Evolutionary conservation across 345 rosid species (phyloP), one percentile per base, ranked within the genome.

Genomic region (Citrus sinensis): DNA sequence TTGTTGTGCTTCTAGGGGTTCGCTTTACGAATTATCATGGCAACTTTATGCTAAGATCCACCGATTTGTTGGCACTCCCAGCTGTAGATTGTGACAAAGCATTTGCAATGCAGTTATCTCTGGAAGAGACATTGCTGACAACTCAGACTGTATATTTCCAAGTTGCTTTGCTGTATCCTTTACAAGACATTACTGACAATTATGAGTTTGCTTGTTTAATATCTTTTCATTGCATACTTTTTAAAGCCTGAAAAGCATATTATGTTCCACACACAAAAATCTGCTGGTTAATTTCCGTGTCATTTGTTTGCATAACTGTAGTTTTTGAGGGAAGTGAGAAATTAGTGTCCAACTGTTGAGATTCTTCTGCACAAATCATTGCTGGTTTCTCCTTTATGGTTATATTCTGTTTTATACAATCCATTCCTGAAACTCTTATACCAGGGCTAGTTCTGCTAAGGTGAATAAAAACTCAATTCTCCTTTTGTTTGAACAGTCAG

Each of bases 91-190:
- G 99, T 83, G 99, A 97, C 82, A 97, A 97, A 88, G 99, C 98
- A 80, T 97, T 91, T 86, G 99, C 94, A 35, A 90, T 93, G 98
- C 97, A 94, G 86, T 85, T 94, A 67, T 83, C 93, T 75, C 91
- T 94, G 42, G 99, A 97, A 83, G 99, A 97, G 84, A 88, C 99
- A n/a, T 82, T 97, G 79, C 89, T 97, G 78, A 93, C 94, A 59
- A 93, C 87, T 76, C 97, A 83, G 80, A 93, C 92, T n/a, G 94
- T 94, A 65, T 97, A 91, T 84, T 97, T 97, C 85, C 99, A 97
- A 93, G 99, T 94, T 66, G 99, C 97, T 63, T 82, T 97, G 83
- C 89, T 97, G 99, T 94, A 97, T 97, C 99, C 99, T 96, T 89
- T 46, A 46, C 17, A 1, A 13, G 51, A 46, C 51, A 13, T 46